phyloP scores from a whole-genome alignment of 306 rosid species.

The Vigna hirtella region DNA sequence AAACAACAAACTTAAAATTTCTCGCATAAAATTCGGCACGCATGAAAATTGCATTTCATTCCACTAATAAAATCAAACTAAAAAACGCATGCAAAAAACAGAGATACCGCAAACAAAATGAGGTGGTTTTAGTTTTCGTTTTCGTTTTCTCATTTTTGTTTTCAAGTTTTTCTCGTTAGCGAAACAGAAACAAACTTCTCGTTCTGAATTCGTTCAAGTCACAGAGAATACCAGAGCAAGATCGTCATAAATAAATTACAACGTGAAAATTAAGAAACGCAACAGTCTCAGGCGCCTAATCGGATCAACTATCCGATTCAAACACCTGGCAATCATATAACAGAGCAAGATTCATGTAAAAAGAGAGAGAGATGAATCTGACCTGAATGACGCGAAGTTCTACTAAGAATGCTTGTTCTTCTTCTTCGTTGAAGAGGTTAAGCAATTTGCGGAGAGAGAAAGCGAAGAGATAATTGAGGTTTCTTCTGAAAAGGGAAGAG shows the following conservation, averaged over 20 bases:
- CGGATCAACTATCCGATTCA: constrained; percentile 41
- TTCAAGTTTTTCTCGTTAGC: neutral
- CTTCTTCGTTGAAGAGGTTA: neutral
- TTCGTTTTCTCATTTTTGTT: neutral
- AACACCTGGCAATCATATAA: neutral
- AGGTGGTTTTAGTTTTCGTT: constrained; percentile 18
- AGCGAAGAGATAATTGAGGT: neutral
- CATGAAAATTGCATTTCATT: constrained; percentile 2
- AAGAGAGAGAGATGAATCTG: constrained; percentile 5
- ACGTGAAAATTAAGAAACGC: neutral
- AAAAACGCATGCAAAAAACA: constrained; percentile 10
- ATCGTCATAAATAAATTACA: neutral
- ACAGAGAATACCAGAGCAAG: neutral
- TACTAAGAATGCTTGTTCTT: neutral
- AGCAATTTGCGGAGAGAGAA: neutral
- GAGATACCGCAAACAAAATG: constrained; percentile 21
- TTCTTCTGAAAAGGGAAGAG: constrained; percentile 28
- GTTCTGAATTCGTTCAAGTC: neutral
- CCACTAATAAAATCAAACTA: neutral
- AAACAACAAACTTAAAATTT: neutral
- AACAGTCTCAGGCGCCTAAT: constrained; percentile 16
- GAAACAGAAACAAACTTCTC: neutral
- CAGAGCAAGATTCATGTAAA: neutral
- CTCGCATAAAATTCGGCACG: neutral
- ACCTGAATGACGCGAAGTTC: constrained; percentile 38